Base-by-base conservation (phyloP, 2,329 filamentous ascomycete genomes). In the Botrytis elliptica region DNA sequence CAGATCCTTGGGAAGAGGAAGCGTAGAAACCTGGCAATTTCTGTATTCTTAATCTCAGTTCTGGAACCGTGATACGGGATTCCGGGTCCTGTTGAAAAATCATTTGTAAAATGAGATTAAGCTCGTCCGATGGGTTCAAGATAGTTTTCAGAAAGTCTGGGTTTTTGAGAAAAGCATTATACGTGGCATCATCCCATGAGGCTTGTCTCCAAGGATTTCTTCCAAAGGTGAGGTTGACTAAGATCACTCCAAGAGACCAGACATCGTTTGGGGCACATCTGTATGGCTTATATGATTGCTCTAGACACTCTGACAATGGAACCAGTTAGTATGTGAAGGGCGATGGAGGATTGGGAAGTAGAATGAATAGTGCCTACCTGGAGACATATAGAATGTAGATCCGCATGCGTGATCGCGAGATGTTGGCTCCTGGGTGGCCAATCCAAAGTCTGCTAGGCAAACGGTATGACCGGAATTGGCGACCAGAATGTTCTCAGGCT, bases 151-250 rank as follows among this genome's bases (percentile, higher is more conserved):
- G 86, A 83, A 98, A 99, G 81, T 92, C 91, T 75, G 90, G 90
- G 81, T 94, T 94, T 85, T 92, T 92, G 79, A 93, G 88, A 84
- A 93, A 98, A 72, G 95, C 95, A 80, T 92, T 90, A 88, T 98
- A 99, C 64, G 96, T 98, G 77, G 94, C 94, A 83, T 99, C 96
- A 83, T 97, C 94, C 78, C 90, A 86, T 20, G 94, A 97, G 75
- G 96, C 96, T 82, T 96, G 92, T 85, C 98, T 98, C 96, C 96
- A 99, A 74, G 96, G 96, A 84, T 99, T 99, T 82, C 96, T 94
- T 81, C 96, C 96, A 85, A 96, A 99, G 70, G 94, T 97, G 78
- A 99, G 87, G 86, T 99, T 99, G 79, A 99, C 94, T 75, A 99
- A 88, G 82, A 99, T 97, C 71, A 99, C 95, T 78, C 96, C 96